phyloP scores from a whole-genome alignment of 1,284 basidiomycete genomes.

The Ceraceosorus guamensis region DNA sequence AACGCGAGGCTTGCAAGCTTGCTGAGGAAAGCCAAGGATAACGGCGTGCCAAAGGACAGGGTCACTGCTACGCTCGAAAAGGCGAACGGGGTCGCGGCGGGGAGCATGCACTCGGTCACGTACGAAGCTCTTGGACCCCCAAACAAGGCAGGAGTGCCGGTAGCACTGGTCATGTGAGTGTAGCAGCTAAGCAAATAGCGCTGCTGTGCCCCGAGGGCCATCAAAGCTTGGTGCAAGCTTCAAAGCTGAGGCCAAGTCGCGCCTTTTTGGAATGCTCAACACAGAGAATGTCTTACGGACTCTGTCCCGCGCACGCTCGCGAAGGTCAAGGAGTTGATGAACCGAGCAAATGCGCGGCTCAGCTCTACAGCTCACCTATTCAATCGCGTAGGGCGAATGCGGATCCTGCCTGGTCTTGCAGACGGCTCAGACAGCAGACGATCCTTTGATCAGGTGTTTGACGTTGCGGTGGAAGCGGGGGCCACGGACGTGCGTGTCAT shows the following conservation, averaged over 20 bases:
- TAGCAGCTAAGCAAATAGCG: background rate
- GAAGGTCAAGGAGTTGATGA: conserved; percentile 14
- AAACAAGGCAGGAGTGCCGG: background rate
- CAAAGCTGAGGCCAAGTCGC: background rate
- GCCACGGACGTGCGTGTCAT: conserved; percentile 16
- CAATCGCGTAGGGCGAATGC: conserved; percentile 7
- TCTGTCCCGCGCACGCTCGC: conserved; percentile 10
- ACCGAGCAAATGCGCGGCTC: conserved; percentile 12
- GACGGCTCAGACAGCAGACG: conserved; percentile 7
- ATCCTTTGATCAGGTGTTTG: conserved; percentile 10
- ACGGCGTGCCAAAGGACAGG: conserved; percentile 15
- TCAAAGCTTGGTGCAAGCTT: too few relatives aligned
- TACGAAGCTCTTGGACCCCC: conserved; percentile 15
- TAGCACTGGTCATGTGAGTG: conserved; percentile 15
- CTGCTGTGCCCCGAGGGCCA: background rate
- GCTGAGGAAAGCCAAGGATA: conserved; percentile 12
- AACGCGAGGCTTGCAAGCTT: conserved; percentile 10
- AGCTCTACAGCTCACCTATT: conserved; percentile 15
- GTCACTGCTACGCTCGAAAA: conserved; percentile 15
- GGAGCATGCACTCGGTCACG: conserved; percentile 3
- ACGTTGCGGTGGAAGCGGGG: conserved; percentile 8
- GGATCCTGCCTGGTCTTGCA: background rate
- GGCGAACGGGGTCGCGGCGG: conserved; percentile 3
- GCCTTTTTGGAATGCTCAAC: background rate
- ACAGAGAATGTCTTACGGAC: conserved; percentile 16